These are phyloP conservation scores for Brasilioporus rufonigricans DNA, from an alignment of 768 basidiomycete species.

Conservation along the genomic window DNA sequence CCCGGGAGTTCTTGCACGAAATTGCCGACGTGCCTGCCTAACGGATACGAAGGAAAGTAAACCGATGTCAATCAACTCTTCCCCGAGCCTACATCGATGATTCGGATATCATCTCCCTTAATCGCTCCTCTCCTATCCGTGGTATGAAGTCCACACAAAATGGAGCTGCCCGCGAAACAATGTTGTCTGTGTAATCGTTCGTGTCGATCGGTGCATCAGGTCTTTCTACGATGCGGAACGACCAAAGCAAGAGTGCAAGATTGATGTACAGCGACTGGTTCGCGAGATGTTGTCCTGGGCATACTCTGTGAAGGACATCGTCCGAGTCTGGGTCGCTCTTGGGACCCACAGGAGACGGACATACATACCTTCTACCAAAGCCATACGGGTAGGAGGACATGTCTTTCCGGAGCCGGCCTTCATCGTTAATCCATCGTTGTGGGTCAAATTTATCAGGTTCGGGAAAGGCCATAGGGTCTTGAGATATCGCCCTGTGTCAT, in stretches of 20 bases:
- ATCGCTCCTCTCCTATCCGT: conserved; percentile 35
- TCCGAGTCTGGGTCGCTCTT: too few species aligned
- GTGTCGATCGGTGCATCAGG: conserved; percentile 52
- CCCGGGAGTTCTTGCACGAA: too few species aligned
- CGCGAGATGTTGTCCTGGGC: conserved; percentile 58
- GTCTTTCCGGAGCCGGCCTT: neutral
- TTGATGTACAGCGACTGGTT: conserved; percentile 55
- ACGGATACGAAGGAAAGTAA: too few species aligned
- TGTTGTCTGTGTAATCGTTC: conserved; percentile 51
- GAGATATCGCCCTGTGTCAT: neutral
- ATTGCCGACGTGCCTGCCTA: too few species aligned
- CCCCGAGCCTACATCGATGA: too few species aligned
- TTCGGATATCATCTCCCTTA: neutral
- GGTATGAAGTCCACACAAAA: conserved; percentile 58
- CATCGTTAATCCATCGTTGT: neutral
- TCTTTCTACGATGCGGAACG: conserved; percentile 52
- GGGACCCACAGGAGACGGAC: neutral
- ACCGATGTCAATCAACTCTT: too few species aligned
- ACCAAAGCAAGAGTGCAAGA: conserved; percentile 59
- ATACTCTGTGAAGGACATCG: too few species aligned
- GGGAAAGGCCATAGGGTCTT: neutral
- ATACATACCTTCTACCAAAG: conserved; percentile 26
- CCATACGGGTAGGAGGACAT: neutral
- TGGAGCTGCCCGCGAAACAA: conserved; percentile 54
- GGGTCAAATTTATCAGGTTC: neutral